These are phyloP conservation scores for Calycina marina DNA, from an alignment of 2,329 filamentous ascomycete species.

Conservation along the genomic window DNA sequence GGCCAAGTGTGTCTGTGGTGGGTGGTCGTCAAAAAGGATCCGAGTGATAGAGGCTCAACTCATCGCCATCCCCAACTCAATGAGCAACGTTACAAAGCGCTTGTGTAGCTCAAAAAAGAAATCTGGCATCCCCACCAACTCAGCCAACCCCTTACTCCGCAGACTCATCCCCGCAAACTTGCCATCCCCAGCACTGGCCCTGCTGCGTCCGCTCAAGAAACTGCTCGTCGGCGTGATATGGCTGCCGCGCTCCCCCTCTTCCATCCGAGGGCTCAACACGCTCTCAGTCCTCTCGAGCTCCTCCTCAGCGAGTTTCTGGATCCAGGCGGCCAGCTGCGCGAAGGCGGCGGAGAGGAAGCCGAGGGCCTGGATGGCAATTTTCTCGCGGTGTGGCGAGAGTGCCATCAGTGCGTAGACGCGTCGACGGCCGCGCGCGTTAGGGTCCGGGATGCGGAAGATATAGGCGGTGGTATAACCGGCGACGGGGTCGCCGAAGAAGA, in stretches of 20 bases:
- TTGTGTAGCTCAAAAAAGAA: constrained; percentile 54
- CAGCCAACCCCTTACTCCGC: constrained; percentile 46
- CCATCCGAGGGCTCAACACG: neutral
- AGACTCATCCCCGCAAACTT: constrained; percentile 33
- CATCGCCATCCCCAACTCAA: constrained; percentile 27
- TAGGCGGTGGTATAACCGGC: constrained; percentile 57
- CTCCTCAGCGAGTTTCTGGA: constrained; percentile 46
- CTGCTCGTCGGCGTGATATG: constrained; percentile 12
- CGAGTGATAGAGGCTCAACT: constrained; percentile 1
- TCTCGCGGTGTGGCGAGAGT: constrained; percentile 49
- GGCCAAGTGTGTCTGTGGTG: too few relatives aligned
- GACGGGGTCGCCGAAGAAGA: constrained; percentile 52
- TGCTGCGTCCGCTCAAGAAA: constrained; percentile 17
- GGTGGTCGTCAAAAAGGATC: too few relatives aligned
- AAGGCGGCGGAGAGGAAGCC: constrained; percentile 47
- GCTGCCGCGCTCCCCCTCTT: constrained; percentile 3
- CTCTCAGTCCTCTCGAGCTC: constrained; percentile 36
- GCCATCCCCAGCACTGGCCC: constrained; percentile 14
- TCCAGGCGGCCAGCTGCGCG: constrained; percentile 49
- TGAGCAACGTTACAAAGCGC: constrained; percentile 46
- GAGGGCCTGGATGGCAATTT: constrained; percentile 51
- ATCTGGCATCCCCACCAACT: constrained; percentile 50
- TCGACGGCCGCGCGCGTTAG: constrained; percentile 52
- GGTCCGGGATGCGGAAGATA: constrained; percentile 54
- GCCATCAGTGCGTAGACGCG: constrained; percentile 55